Conservation (phyloP, 164 flowering plant species). For the Vitis riparia region DNA sequence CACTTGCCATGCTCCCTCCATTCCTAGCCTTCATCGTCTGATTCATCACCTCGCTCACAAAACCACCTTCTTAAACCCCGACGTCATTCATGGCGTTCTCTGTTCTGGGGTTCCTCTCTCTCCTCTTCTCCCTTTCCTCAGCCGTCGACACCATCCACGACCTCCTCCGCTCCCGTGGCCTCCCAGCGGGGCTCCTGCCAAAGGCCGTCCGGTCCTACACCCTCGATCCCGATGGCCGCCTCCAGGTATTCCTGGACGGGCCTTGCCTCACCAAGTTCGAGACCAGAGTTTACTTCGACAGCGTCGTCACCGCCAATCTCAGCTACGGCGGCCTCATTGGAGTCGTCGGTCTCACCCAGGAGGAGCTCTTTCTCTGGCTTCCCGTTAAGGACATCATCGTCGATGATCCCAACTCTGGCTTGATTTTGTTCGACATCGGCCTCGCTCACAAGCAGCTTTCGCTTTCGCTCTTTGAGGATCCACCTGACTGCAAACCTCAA, state of each 20-base stretch:
- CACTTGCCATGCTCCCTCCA: slow-evolving; percentile 10
- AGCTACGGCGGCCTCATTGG: slow-evolving; percentile 69
- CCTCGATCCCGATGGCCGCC: slow-evolving; percentile 43
- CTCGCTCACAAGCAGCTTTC: slow-evolving; percentile 83
- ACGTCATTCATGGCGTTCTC: background rate
- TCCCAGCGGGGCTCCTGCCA: slow-evolving; percentile 77
- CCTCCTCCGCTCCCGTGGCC: slow-evolving; percentile 56
- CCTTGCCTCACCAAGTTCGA: slow-evolving; percentile 81
- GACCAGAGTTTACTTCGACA: slow-evolving; percentile 65
- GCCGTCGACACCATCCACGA: slow-evolving; percentile 53
- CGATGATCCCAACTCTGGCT: slow-evolving; percentile 68
- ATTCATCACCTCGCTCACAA: too few species aligned
- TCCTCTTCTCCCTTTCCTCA: slow-evolving; percentile 8
- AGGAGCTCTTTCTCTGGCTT: slow-evolving; percentile 87
- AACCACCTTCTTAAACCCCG: too few species aligned
- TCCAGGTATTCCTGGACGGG: slow-evolving; percentile 57
- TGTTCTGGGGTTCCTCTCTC: slow-evolving; percentile 8
- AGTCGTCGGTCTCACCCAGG: slow-evolving; percentile 67
- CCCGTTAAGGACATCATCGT: slow-evolving; percentile 79
- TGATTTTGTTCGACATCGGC: slow-evolving; percentile 78
- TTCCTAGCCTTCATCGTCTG: too few species aligned
- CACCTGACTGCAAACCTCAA: slow-evolving; percentile 55
- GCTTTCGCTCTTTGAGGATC: slow-evolving; percentile 78
- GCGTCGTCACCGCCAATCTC: slow-evolving; percentile 66
- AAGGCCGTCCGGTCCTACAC: slow-evolving; percentile 61